Base-by-base conservation (phyloP, 1,284 basidiomycete species). In the Fomitiporia mediterranea region DNA sequence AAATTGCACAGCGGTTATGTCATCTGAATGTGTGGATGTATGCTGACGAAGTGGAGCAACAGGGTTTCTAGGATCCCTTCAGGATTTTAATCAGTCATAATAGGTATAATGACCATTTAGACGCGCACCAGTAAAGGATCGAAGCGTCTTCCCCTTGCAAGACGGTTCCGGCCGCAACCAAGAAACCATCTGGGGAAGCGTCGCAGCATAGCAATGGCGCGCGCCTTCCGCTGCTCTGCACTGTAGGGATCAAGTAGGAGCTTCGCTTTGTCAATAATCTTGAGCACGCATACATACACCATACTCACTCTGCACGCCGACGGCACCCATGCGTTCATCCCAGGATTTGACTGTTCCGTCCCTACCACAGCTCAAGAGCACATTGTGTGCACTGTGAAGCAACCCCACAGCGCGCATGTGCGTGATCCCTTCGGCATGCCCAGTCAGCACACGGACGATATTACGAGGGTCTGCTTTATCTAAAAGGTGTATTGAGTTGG, bases 1-100 rank as follows among this genome's bases (percentile, higher is more conserved):
- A 59, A 89, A 89, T 28, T 81, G 79, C 2, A 91, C 64, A 2
- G 77, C 73, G 0, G 89, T 90, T 52, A 90, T 77, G 65, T 91
- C 87, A 67, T 92, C 86, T 4, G 89, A 89, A 66, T 91, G 87
- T 0, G 86, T 89, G 11, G 81, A 86, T 1, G 75, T 72, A 64
- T 84, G 81, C 37, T 69, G 68, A 37, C 77, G 75, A 15, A 79
- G 62, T 17, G 75, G 80, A n/a, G 75, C 73, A 2, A 65, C 70
- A 4, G 80, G 76, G 51, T 72, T 74, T 23, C 82, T 76, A 28
- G 77, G 76, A 64, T 83, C 82, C 87, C 86, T 89, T 65, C 25
- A 25, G 8, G 37, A 60, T 48, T 51, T 32, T 40, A 49, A 51
- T 34, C 53, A 44, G 38, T 46, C 46, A 7, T n/a, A 4, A 27